phyloP scores from a whole-genome alignment of 352 stramenopile genomes.

The Globisporangium paroecandrum region DNA sequence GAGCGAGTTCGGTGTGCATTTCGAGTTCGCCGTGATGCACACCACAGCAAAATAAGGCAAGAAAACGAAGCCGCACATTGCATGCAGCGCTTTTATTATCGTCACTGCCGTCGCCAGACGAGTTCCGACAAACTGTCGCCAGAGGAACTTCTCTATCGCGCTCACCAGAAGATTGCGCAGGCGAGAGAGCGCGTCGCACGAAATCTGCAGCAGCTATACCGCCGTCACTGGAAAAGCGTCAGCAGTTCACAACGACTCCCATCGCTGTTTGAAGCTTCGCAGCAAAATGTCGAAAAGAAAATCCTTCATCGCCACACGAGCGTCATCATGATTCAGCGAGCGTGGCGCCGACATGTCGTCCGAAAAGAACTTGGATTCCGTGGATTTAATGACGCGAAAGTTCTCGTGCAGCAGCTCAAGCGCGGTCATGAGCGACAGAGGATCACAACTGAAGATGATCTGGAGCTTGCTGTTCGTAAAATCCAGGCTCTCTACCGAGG shows the following conservation, averaged over 20 bases:
- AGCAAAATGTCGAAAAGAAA: slow-evolving; percentile 16
- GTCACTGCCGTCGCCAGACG: slow-evolving; percentile 10
- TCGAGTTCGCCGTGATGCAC: slow-evolving; percentile 17
- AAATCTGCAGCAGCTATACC: slow-evolving; percentile 44
- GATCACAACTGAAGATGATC: slow-evolving; percentile 10
- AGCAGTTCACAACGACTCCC: slow-evolving; percentile 2
- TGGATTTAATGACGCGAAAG: slow-evolving; percentile 21
- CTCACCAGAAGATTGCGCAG: slow-evolving; percentile 28
- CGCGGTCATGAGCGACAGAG: slow-evolving; percentile 30
- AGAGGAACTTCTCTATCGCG: slow-evolving; percentile 37
- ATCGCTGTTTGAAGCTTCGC: slow-evolving; percentile 1
- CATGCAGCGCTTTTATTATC: slow-evolving; percentile 28
- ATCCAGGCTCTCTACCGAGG: slow-evolving; percentile 59
- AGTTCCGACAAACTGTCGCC: background rate
- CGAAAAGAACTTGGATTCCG: background rate
- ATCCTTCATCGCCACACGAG: slow-evolving; percentile 13
- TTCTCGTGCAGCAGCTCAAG: slow-evolving; percentile 44
- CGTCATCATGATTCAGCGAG: slow-evolving; percentile 32
- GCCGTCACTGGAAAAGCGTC: slow-evolving; percentile 21
- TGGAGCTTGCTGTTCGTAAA: slow-evolving; percentile 35
- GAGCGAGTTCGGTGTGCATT: slow-evolving; percentile 31
- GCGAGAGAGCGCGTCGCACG: slow-evolving; percentile 37
- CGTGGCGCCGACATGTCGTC: slow-evolving; percentile 32
- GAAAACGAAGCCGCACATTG: slow-evolving; percentile 21
- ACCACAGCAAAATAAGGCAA: slow-evolving; percentile 11